phyloP scores from a whole-genome alignment of 1,284 basidiomycete species.

The Irpex lacteus region DNA sequence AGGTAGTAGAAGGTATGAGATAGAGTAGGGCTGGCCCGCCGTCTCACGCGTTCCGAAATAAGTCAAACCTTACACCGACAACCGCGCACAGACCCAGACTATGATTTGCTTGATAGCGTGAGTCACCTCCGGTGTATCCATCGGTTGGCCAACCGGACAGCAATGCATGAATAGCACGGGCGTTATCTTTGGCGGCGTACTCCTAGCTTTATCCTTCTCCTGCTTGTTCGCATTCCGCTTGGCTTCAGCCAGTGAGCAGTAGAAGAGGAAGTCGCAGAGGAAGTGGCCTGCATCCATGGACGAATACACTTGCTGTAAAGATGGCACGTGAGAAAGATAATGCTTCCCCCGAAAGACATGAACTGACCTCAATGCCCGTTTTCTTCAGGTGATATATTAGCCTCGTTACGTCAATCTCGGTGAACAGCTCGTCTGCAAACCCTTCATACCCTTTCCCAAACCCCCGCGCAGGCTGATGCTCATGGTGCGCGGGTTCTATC shows the following conservation, averaged over 20 bases:
- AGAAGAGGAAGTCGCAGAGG: constrained; percentile 76
- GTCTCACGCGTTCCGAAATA: too few relatives aligned
- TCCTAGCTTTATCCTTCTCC: constrained; percentile 41
- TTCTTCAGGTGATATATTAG: constrained; percentile 57
- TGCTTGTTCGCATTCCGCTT: constrained; percentile 51
- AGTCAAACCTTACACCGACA: constrained; percentile 13
- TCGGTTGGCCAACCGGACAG: constrained; percentile 60
- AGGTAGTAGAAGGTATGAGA: not conserved
- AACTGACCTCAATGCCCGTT: constrained; percentile 54
- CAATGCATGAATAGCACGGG: constrained; percentile 70
- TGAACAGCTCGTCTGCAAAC: constrained; percentile 44
- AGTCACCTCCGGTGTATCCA: constrained; percentile 62
- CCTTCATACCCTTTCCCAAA: constrained; percentile 50
- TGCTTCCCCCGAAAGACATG: not conserved
- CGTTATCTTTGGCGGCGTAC: constrained; percentile 40
- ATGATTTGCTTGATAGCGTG: constrained; percentile 60
- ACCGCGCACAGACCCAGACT: constrained; percentile 48
- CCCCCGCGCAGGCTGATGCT: constrained; percentile 41
- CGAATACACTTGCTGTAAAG: constrained; percentile 55
- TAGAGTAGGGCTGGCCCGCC: not conserved
- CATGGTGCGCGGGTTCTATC: constrained; percentile 10
- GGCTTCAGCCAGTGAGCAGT: constrained; percentile 73
- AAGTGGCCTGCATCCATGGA: constrained; percentile 77
- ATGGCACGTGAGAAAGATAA: constrained; percentile 12
- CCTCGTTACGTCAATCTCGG: constrained; percentile 45